phyloP scores from a whole-genome alignment of 2,329 filamentous ascomycete species.

The Hansfordia pulvinata region DNA sequence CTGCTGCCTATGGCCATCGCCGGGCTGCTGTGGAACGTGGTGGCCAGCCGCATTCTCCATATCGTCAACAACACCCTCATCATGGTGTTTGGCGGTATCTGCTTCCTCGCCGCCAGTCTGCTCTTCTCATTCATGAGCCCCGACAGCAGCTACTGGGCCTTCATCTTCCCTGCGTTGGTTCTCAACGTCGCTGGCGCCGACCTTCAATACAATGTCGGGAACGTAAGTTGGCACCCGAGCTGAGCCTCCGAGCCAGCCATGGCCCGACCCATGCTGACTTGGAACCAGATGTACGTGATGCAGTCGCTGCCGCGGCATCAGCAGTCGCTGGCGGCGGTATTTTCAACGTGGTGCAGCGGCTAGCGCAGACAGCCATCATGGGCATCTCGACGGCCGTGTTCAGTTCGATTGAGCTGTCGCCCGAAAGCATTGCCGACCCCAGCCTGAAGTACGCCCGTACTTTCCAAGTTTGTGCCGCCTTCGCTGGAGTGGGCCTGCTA shows the following conservation, averaged over 20 bases:
- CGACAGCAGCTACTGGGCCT: constrained; percentile 48
- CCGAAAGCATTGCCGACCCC: constrained; percentile 19
- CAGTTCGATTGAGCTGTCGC: constrained; percentile 27
- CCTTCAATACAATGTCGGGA: constrained; percentile 57
- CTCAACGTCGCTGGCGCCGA: constrained; percentile 53
- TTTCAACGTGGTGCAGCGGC: constrained; percentile 51
- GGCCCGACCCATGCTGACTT: too few relatives aligned
- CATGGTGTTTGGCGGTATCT: constrained; percentile 29
- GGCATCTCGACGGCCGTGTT: constrained; percentile 50
- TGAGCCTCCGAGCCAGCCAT: too few relatives aligned
- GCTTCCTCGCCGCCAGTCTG: constrained; percentile 26
- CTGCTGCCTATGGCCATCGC: constrained; percentile 52
- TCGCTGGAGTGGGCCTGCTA: constrained; percentile 26
- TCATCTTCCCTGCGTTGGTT: constrained; percentile 47
- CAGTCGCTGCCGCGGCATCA: constrained; percentile 47
- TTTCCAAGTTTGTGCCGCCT: constrained; percentile 33
- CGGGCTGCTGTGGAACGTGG: constrained; percentile 47
- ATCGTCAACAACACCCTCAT: constrained; percentile 50
- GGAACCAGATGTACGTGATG: constrained; percentile 58
- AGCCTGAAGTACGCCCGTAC: constrained; percentile 35
- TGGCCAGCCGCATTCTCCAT: constrained; percentile 49
- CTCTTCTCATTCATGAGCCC: constrained; percentile 42
- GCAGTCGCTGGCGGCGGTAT: constrained; percentile 56
- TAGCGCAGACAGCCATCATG: constrained; percentile 45
- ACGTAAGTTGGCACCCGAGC: too few relatives aligned